Evolutionary conservation across 1,139 yeast species (phyloP), one percentile per base, ranked within the genome.

Genomic region (Yamadazyma sp.): DNA sequence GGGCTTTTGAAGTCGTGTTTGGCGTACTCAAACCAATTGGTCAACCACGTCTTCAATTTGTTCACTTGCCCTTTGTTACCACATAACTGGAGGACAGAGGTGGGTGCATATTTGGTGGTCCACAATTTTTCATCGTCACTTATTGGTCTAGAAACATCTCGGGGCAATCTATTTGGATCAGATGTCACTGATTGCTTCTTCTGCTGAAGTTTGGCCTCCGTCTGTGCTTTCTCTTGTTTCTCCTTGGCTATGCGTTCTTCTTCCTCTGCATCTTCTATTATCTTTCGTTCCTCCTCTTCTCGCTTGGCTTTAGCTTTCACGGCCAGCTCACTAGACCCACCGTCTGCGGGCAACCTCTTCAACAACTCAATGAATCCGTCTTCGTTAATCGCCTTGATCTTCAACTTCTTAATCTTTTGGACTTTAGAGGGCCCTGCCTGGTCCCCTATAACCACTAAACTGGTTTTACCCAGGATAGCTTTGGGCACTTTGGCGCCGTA

Each of bases 381-480:
- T 58, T 92, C 96, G 53, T 81, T 82, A 43, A 92, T 85, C 20
- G 95, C 87, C 59, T 91, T 91, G 39, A 87, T 78, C 9, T 78
- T 76, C 48, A 83, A 66, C 40, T 79, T 76, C 51, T 79, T 83
- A 52, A 94, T 92, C 55, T 84, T 87, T 50, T 81, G 79, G 36
- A 92, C 80, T 61, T 92, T 92, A n/a, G 89, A 81, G 1, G 98
- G 98, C 0, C 99, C 99, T 1, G 98, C 98, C 50, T 92, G 97
- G 37, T 79, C 88, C 5, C 99, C 99, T 23, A 94, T 72, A 2
- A 92, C 97, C 5, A 92, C 96, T 34, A 89, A 72, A 27, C 88
- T 79, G 0, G 98, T 94, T 54, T 84, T 87, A 16, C 88, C 81
- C 39, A 94, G 86, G 23, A 92, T 85, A 0, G 96, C 78, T 48